Base-by-base conservation (phyloP, 129 eudicot species). In the Lactuca saligna region DNA sequence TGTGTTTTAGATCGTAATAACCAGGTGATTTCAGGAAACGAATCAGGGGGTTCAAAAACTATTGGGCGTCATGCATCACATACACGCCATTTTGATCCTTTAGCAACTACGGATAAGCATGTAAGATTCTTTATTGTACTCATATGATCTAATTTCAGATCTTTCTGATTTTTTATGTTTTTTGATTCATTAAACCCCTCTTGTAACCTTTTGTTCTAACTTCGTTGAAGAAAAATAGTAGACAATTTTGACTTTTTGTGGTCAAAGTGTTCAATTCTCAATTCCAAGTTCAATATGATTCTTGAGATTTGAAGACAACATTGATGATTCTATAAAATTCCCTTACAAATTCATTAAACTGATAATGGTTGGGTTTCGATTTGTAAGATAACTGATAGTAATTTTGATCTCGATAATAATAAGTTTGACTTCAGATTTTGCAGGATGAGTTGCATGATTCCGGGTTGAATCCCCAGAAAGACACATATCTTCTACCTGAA, bases 401-500 rank as follows among this genome's bases (percentile, higher is more conserved):
- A 63, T 63, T 37, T 62, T 51, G 69, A 35, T 53, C 32, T 53
- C 4, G 15, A 63, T 14, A 51, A 25, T 15, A 38, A 4, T 60
- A 62, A 54, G 57, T 54, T 62, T 73, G 70, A 73, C 17, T 33
- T 73, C 46, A 37, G 42, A 53, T 41, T 6, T 75, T 77, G 73
- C 82, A 86, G 89, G 82, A 83, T 62, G 76, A 58, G 17, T 65
- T 33, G 44, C 53, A 17, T 48, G 68, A 61, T 49, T 70, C 82
- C 11, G 17, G 62, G 4, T 32, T 38, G 34, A 75, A 39, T 61
- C 74, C 77, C 44, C 89, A 86, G 34, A 82, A 71, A 77, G 89
- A 88, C 31, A 63, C 66, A 17, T 78, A 70, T 54, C 87, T 91
- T 79, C 81, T 88, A 34, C 87, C 88, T 44, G 93, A 91, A 68